A percentile compares a stretch with the other conserved stretches of the same genome.
These are phyloP conservation scores for Geosmithia putterillii DNA, from an alignment of 2,329 filamentous ascomycete species.

Conservation along the genomic window DNA sequence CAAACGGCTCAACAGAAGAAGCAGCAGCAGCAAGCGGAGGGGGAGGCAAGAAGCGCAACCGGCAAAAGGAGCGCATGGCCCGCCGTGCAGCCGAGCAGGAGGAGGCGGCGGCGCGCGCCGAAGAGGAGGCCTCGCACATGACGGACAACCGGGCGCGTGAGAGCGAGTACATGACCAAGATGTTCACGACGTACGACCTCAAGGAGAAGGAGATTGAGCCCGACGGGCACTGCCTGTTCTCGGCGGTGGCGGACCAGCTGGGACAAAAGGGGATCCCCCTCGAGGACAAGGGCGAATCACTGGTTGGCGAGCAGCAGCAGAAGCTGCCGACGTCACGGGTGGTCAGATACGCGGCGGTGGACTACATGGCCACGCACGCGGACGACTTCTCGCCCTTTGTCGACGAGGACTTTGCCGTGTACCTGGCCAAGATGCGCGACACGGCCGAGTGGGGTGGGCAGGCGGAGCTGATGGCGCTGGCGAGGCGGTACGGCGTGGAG, in stretches of 20 bases:
- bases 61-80: conserved; percentile 83
- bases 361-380: conserved; percentile 60
- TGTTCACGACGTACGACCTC: conserved; percentile 52
- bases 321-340: conserved; percentile 32
- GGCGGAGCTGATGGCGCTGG: conserved; percentile 76
- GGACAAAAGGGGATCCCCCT: conserved; percentile 35
- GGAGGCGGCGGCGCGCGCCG: conserved; percentile 53
- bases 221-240: conserved; percentile 92
- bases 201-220: conserved; percentile 70
- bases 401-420: conserved; percentile 64
- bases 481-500: conserved; percentile 64
- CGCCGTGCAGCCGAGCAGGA: conserved; percentile 78
- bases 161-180: conserved; percentile 54
- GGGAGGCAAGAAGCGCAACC: conserved; percentile 62
- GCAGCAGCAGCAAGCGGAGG: conserved; percentile 5
- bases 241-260: conserved; percentile 80
- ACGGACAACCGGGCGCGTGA: conserved; percentile 63
- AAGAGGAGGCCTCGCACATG: conserved; percentile 61
- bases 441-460: conserved; percentile 96
- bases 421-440: conserved; percentile 65
- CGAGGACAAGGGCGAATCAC: not conserved
- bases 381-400: conserved; percentile 82
- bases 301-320: conserved; percentile 7
- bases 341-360: conserved; percentile 60
- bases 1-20: conserved; percentile 6